Evolutionary conservation across 2,329 filamentous ascomycete genomes (phyloP).

Genomic region (Thelonectria olida): DNA sequence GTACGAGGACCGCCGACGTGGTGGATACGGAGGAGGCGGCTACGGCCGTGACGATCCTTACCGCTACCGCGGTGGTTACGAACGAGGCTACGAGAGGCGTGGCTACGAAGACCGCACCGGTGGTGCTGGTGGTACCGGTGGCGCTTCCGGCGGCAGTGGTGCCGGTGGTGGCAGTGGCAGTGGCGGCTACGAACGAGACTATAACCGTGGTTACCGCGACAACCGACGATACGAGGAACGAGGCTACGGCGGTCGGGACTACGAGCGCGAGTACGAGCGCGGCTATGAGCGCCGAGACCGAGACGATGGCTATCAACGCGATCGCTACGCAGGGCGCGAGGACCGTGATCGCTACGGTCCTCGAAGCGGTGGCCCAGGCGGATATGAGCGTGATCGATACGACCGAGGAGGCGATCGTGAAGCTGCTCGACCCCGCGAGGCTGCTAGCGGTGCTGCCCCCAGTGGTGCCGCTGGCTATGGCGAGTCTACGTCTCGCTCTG

Average conservation of each 20-base stretch:
- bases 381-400: slow-evolving; percentile 60
- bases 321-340: slow-evolving; percentile 55
- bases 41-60: slow-evolving; percentile 66
- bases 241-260: slow-evolving; percentile 61
- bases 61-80: slow-evolving; percentile 61
- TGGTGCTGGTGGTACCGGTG: slow-evolving; percentile 52
- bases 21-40: slow-evolving; percentile 62
- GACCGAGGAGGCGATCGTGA: slow-evolving; percentile 57
- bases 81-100: slow-evolving; percentile 52
- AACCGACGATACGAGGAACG: slow-evolving; percentile 59
- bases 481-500: slow-evolving; percentile 53
- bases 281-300: slow-evolving; percentile 34
- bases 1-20: slow-evolving; percentile 71
- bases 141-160: slow-evolving; percentile 52
- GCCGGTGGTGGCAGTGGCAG: slow-evolving; percentile 53
- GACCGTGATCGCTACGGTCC: slow-evolving; percentile 55
- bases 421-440: slow-evolving; percentile 51
- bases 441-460: slow-evolving; percentile 45
- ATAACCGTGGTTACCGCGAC: slow-evolving; percentile 62
- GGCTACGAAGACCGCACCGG: slow-evolving; percentile 57
- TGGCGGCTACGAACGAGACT: slow-evolving; percentile 47
- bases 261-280: slow-evolving; percentile 66
- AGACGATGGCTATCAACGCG: slow-evolving; percentile 50
- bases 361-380: slow-evolving; percentile 49
- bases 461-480: slow-evolving; percentile 50